These are phyloP conservation scores for Inonotus hispidus DNA, from an alignment of 1,284 basidiomycete species.

Conservation along the genomic window DNA sequence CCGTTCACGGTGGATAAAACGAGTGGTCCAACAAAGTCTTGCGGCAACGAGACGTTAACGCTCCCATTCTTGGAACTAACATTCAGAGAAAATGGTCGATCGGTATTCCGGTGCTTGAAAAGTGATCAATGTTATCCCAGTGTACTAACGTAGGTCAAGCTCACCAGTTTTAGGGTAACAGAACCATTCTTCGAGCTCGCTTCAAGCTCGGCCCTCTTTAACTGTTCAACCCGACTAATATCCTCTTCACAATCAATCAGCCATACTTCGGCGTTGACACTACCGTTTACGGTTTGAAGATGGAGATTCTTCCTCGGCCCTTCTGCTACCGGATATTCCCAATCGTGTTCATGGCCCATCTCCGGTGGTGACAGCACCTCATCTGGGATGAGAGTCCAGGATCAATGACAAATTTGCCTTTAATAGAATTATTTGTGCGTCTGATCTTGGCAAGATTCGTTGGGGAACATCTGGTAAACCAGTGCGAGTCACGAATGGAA, in stretches of 20 bases:
- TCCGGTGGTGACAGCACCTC: constrained; percentile 3
- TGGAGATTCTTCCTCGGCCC: constrained; percentile 5
- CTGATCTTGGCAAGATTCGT: constrained; percentile 11
- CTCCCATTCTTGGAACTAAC: constrained; percentile 1
- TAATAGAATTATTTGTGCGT: constrained; percentile 6
- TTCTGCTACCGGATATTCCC: not conserved
- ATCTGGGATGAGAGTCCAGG: constrained; percentile 8
- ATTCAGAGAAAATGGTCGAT: not conserved
- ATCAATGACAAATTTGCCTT: constrained; percentile 16
- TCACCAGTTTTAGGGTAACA: constrained; percentile 2
- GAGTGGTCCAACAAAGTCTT: not conserved
- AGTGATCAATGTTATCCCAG: not conserved
- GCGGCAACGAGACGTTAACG: not conserved
- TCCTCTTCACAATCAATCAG: not conserved
- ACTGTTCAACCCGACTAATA: not conserved
- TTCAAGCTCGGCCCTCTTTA: not conserved
- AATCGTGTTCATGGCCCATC: not conserved
- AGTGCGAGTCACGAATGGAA: not conserved
- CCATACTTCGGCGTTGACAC: not conserved
- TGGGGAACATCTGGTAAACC: not conserved
- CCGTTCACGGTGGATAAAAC: not conserved
- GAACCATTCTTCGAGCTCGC: not conserved
- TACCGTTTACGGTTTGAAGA: not conserved
- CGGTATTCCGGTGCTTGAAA: not conserved
- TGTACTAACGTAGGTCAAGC: not conserved